phyloP scores from a whole-genome alignment of 2,329 filamentous ascomycete genomes.

The Paecilomyces sp. region DNA sequence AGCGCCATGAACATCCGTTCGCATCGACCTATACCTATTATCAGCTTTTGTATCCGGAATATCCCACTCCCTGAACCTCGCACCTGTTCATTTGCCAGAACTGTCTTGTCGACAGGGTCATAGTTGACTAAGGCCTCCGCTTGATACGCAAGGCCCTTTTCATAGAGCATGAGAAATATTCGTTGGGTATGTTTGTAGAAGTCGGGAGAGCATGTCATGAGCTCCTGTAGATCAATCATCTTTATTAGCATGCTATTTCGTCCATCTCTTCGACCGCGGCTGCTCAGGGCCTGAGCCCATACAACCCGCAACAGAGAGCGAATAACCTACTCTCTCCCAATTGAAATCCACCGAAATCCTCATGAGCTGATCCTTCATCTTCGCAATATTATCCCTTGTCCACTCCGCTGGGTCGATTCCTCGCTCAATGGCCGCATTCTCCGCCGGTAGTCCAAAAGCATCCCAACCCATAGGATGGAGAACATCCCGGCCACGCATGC shows the following conservation, averaged over 20 bases:
- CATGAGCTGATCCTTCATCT: slow-evolving; percentile 76
- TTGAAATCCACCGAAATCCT: slow-evolving; percentile 77
- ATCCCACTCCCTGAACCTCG: background rate
- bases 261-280: slow-evolving; percentile 13
- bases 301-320: background rate
- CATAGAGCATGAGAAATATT: slow-evolving; percentile 70
- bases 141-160: slow-evolving; percentile 72
- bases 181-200: slow-evolving; percentile 89
- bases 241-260: slow-evolving; percentile 11
- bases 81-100: slow-evolving; percentile 79
- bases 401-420: slow-evolving; percentile 70
- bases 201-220: slow-evolving; percentile 73
- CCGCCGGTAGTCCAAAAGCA: slow-evolving; percentile 81
- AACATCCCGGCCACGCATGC: slow-evolving; percentile 66
- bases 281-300: background rate
- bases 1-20: slow-evolving; percentile 79
- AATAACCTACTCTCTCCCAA: slow-evolving; percentile 64
- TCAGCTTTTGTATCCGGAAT: slow-evolving; percentile 1
- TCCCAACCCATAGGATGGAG: slow-evolving; percentile 93
- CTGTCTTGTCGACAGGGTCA: slow-evolving; percentile 82
- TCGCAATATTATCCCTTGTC: slow-evolving; percentile 72
- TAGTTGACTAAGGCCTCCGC: slow-evolving; percentile 81
- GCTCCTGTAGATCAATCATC: slow-evolving; percentile 50
- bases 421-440: slow-evolving; percentile 82
- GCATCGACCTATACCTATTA: slow-evolving; percentile 55